Evolutionary conservation across 495 filamentous ascomycete genomes (phyloP), one percentile per base, ranked within the genome.

Genomic region (Trichodelitschia bisporula): DNA sequence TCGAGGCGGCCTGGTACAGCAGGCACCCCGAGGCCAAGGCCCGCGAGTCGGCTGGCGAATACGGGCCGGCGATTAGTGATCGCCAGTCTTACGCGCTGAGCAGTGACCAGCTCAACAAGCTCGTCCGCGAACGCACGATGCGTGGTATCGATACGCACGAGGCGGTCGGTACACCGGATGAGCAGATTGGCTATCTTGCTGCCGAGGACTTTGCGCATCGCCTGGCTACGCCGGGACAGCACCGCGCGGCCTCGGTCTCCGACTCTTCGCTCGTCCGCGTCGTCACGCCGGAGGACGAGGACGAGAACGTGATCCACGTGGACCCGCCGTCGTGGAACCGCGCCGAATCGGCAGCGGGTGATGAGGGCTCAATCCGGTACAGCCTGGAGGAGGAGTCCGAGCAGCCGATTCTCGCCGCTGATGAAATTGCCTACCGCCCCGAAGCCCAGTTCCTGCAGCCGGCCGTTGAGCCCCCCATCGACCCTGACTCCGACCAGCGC

Each of bases 51-150:
- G 49, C 58, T 31, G 66, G 68, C 8, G 65, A 71, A 40, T 72
- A 72, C 40, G 64, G 64, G 3, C 61, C 66, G 10, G 62, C 56
- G 24, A 58, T 69, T 33, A 58, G 67, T 28, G 71, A 72, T 15
- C 59, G 71, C 34, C 66, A 69, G 27, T 72, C 84, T 53, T 86
- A 72, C 58, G 80, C 78, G 36, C 58, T 91, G 65, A 90, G 77
- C 49, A 82, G 76, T 36, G 77, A 80, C 26, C 77, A 91, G 42
- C 55, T 99, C 41, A 89, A 90, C 51, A 80, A 78, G 55, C 70
- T 91, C 38, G 83, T 95, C 29, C 58, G 66, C 27, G 61, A 78
- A 27, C 76, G 73, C 19, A 64, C 62, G 21, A 64, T 56, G 38
- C 59, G 56, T 38, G 71, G 71, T 26, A 57, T 67, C 46, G 72